Evolutionary conservation across 2,329 filamentous ascomycete genomes (phyloP).

Genomic region (Hymenoscyphus salicellus): DNA sequence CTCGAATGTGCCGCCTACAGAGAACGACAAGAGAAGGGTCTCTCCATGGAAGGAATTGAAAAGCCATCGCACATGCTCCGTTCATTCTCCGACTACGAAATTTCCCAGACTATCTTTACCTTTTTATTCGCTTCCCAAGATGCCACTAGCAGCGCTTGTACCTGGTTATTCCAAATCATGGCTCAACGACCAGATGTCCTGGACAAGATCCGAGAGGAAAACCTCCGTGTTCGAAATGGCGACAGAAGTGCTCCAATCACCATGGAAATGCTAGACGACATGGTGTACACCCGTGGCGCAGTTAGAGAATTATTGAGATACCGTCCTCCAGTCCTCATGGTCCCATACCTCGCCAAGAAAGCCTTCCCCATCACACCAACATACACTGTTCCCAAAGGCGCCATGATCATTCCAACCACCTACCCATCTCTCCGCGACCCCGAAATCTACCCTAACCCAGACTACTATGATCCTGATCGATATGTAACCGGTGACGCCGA

Average conservation of each 20-base stretch:
- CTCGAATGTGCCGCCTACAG: conserved; percentile 80
- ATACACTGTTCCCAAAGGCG: conserved; percentile 92
- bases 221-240: conserved; percentile 71
- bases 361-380: conserved; percentile 82
- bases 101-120: conserved; percentile 89
- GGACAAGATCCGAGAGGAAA: conserved; percentile 88
- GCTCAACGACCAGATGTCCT: conserved; percentile 91
- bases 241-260: conserved; percentile 67
- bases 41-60: conserved; percentile 63
- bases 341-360: conserved; percentile 93
- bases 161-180: conserved; percentile 92
- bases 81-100: conserved; percentile 86
- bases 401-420: conserved; percentile 90
- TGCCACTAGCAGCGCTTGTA: conserved; percentile 87
- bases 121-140: conserved; percentile 98
- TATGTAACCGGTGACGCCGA: conserved; percentile 87
- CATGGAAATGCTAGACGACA: conserved; percentile 83
- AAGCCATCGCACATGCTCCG: conserved; percentile 83
- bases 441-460: conserved; percentile 86
- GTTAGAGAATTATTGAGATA: conserved; percentile 90
- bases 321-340: conserved; percentile 94
- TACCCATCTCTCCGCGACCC: conserved; percentile 90
- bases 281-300: conserved; percentile 87
- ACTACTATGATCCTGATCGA: conserved; percentile 83
- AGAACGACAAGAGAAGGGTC: conserved; percentile 71